A percentile compares a stretch with the other conserved stretches of the same genome.
Conservation (phyloP, 2,329 filamentous ascomycete species). For the Colletotrichum sp. region DNA sequence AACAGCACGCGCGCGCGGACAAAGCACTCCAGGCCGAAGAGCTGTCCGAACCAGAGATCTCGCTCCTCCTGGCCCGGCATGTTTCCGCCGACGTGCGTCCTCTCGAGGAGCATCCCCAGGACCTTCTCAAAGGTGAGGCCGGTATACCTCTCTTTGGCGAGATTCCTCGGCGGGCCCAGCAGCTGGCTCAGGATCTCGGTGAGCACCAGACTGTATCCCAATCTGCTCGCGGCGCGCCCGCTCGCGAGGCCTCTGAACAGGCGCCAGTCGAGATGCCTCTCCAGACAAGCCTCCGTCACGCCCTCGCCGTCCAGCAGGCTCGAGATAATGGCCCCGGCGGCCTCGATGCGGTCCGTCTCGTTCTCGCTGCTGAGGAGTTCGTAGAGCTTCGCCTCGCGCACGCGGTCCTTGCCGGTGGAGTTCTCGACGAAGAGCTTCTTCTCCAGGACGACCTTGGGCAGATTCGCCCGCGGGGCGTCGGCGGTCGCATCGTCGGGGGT, state of each 20-base stretch:
- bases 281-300: constrained; percentile 57
- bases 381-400: constrained; percentile 64
- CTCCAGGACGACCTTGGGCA: constrained; percentile 32
- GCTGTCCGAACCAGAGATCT: constrained; percentile 82
- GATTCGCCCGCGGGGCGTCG: not conserved
- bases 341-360: constrained; percentile 57
- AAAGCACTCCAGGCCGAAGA: constrained; percentile 88
- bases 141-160: constrained; percentile 52
- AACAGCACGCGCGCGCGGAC: constrained; percentile 80
- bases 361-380: constrained; percentile 67
- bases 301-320: constrained; percentile 56
- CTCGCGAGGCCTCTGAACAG: constrained; percentile 90
- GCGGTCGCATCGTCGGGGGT: not conserved
- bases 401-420: constrained; percentile 56
- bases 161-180: constrained; percentile 54
- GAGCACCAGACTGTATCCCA: constrained; percentile 89
- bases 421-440: constrained; percentile 55
- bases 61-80: constrained; percentile 76
- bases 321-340: constrained; percentile 63
- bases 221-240: constrained; percentile 83
- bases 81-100: constrained; percentile 59
- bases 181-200: constrained; percentile 80
- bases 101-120: constrained; percentile 57
- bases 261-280: constrained; percentile 66
- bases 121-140: constrained; percentile 61